These are phyloP conservation scores for Pythium folliculosum DNA, from an alignment of 352 stramenopile species.

Conservation along the genomic window DNA sequence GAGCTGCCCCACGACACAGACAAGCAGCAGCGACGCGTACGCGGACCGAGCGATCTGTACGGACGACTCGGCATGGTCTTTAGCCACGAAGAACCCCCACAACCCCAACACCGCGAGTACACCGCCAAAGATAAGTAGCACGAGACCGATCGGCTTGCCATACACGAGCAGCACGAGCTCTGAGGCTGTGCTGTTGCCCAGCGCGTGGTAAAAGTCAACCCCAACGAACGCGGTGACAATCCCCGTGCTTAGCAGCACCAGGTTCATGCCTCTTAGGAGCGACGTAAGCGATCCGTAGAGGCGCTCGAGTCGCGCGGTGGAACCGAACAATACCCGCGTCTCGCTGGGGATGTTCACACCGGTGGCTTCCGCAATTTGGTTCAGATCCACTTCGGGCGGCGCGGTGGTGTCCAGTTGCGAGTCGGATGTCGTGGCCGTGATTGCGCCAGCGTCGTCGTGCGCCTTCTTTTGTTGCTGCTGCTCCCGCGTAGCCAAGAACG, in stretches of 20 bases:
- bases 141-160: conserved; percentile 31
- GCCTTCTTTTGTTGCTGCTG: conserved; percentile 20
- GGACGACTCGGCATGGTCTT: conserved; percentile 6
- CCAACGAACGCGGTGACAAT: conserved; percentile 28
- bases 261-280: conserved; percentile 40
- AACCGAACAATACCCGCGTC: conserved; percentile 47
- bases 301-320: conserved; percentile 29
- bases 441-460: background rate
- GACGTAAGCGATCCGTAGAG: conserved; percentile 42
- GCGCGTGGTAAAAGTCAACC: conserved; percentile 36
- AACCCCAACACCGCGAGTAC: conserved; percentile 13
- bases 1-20: conserved; percentile 19
- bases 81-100: conserved; percentile 6
- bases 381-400: background rate
- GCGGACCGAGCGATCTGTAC: conserved; percentile 11
- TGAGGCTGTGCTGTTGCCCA: conserved; percentile 35
- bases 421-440: conserved; percentile 14
- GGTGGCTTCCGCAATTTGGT: background rate
- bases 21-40: conserved; percentile 17
- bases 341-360: conserved; percentile 18
- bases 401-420: background rate
- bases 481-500: conserved; percentile 42
- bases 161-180: conserved; percentile 36
- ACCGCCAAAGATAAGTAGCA: conserved; percentile 25
- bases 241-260: conserved; percentile 26